These are phyloP conservation scores for Gossypium laxum DNA, from an alignment of 441 rosid species.

Conservation along the genomic window DNA sequence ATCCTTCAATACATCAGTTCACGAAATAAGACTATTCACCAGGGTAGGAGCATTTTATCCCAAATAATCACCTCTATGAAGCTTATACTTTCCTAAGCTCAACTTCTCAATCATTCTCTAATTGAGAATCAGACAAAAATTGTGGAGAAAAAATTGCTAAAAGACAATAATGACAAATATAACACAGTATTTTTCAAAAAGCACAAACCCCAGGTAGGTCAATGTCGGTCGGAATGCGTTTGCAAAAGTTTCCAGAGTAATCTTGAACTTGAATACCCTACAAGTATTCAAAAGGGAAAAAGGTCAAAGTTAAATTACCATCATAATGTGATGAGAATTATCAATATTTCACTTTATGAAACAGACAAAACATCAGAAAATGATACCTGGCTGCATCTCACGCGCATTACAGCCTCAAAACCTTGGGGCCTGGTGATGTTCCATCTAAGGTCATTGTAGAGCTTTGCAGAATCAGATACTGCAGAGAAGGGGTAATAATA, in stretches of 20 bases:
- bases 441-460: conserved; percentile 97
- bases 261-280: conserved; percentile 99
- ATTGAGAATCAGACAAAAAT: not conserved
- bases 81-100: not conserved
- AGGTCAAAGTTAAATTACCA: not conserved
- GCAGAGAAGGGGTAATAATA: conserved; percentile 90
- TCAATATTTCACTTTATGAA: not conserved
- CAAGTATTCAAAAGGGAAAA: conserved; percentile 8
- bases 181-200: not conserved
- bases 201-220: conserved; percentile 69
- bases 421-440: conserved; percentile 96
- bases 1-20: not conserved
- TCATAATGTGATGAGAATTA: not conserved
- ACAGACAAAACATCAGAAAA: conserved; percentile 13
- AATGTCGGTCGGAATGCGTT: conserved; percentile 87
- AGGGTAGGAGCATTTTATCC: not conserved
- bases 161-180: not conserved
- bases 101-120: not conserved
- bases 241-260: conserved; percentile 89
- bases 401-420: conserved; percentile 98
- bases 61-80: not conserved
- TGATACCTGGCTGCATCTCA: conserved; percentile 91
- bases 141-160: not conserved
- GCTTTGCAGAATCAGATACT: conserved; percentile 82
- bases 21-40: not conserved